Evolutionary conservation across 2,329 filamentous ascomycete species (phyloP).

Genomic region (Neofusicoccum sp.): DNA sequence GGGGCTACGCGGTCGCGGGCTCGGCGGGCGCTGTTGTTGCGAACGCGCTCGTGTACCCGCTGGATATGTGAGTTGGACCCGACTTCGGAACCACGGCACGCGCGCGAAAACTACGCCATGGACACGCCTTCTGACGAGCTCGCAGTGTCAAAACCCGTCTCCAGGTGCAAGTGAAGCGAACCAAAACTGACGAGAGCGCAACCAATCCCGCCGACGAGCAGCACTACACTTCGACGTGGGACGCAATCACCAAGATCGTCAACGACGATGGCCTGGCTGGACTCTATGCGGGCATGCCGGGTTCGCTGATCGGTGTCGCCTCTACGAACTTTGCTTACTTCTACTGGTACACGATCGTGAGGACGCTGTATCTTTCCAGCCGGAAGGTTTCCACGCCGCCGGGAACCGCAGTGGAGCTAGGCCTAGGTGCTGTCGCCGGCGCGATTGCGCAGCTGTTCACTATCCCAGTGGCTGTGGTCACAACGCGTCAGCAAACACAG

Average conservation of each 20-base stretch:
- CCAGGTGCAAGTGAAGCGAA: conserved; percentile 84
- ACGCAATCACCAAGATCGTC: conserved; percentile 84
- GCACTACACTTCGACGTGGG: conserved; percentile 85
- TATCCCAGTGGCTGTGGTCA: conserved; percentile 93
- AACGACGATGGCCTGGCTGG: conserved; percentile 78
- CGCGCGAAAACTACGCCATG: background rate
- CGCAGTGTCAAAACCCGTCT: conserved; percentile 89
- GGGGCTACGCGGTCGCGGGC: conserved; percentile 90
- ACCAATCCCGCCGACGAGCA: conserved; percentile 53
- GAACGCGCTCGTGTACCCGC: conserved; percentile 92
- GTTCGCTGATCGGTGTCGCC: conserved; percentile 85
- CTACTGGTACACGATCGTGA: conserved; percentile 95
- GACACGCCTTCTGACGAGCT: background rate
- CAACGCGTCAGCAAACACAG: conserved; percentile 94
- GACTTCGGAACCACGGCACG: conserved; percentile 12
- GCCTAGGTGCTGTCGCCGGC: conserved; percentile 82
- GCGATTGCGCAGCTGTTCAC: conserved; percentile 94
- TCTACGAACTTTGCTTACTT: conserved; percentile 99
- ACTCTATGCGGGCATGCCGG: conserved; percentile 86
- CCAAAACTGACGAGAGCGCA: conserved; percentile 32
- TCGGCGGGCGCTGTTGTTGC: conserved; percentile 91
- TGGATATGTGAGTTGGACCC: conserved; percentile 77
- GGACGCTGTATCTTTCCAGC: conserved; percentile 72
- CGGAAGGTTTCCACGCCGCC: conserved; percentile 64
- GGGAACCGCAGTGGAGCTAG: conserved; percentile 79